Evolutionary conservation across 2,329 filamentous ascomycete genomes (phyloP).

Genomic region (Talaromyces amestolkiae): DNA sequence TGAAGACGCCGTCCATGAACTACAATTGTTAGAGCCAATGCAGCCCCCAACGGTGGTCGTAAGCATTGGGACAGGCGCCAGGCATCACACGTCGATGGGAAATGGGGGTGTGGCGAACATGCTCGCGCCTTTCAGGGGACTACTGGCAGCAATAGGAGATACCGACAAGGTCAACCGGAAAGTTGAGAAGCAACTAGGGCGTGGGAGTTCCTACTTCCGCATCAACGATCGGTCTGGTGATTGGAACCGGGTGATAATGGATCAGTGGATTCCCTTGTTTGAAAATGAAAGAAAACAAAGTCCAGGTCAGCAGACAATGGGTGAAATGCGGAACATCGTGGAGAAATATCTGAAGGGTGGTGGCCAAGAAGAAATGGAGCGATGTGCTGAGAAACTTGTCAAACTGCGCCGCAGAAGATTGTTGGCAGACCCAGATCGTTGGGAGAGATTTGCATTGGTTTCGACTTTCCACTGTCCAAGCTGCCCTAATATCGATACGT

Average conservation of each 20-base stretch:
- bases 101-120: background rate
- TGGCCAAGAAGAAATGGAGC: slow-evolving; percentile 3
- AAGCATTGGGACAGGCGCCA: background rate
- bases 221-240: background rate
- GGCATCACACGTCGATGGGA: background rate
- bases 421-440: background rate
- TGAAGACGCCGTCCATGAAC: background rate
- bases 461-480: background rate
- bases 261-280: background rate
- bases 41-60: background rate
- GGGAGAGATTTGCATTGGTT: slow-evolving; percentile 5
- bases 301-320: background rate
- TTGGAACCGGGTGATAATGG: background rate
- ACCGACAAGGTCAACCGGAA: background rate
- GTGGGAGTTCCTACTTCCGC: background rate
- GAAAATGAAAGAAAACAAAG: background rate
- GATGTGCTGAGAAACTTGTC: slow-evolving; percentile 6
- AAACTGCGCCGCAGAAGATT: slow-evolving; percentile 4
- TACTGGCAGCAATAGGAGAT: background rate
- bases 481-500: slow-evolving; percentile 1
- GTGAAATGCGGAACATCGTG: background rate
- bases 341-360: slow-evolving; percentile 1
- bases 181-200: background rate
- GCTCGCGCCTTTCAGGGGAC: background rate
- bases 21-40: background rate